Evolutionary conservation across 1,284 basidiomycete species (phyloP).

Genomic region (Sporisorium scitamineum): DNA sequence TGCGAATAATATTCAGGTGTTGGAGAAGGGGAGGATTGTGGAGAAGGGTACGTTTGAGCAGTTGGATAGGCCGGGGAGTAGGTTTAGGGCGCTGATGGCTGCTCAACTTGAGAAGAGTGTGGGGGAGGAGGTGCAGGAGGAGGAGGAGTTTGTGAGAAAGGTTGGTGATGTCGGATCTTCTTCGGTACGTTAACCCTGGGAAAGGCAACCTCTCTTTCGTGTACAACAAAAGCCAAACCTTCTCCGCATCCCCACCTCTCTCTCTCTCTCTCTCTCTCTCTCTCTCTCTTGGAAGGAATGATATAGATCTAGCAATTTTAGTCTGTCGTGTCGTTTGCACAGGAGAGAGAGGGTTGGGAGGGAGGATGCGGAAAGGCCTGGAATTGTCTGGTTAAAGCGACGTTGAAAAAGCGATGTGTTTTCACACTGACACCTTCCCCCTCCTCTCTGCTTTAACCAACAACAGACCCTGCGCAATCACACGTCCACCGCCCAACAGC

Average conservation of each 20-base stretch:
- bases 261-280: slow-evolving; percentile 4
- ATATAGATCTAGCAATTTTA: background rate
- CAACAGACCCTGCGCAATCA: too few species aligned
- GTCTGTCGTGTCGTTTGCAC: background rate
- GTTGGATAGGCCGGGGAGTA: slow-evolving; percentile 65
- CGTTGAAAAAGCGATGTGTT: too few species aligned
- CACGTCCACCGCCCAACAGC: background rate
- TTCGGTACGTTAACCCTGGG: slow-evolving; percentile 16
- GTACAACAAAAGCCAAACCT: background rate
- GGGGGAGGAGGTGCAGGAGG: slow-evolving; percentile 6
- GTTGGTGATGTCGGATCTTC: background rate
- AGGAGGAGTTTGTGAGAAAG: background rate
- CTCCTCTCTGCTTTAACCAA: too few species aligned
- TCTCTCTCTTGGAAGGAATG: background rate
- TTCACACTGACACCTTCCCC: too few species aligned
- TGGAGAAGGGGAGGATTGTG: slow-evolving; percentile 71
- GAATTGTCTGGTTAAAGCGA: too few species aligned
- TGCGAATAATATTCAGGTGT: slow-evolving; percentile 71
- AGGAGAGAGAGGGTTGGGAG: slow-evolving; percentile 2
- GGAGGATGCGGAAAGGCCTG: too few species aligned
- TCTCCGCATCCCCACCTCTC: background rate
- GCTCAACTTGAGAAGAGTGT: slow-evolving; percentile 57
- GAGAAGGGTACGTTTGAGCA: slow-evolving; percentile 72
- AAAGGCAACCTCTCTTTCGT: background rate
- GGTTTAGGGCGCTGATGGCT: slow-evolving; percentile 64